Conservation (phyloP, 148 eudicot genomes). For the Rheum nobile region DNA sequence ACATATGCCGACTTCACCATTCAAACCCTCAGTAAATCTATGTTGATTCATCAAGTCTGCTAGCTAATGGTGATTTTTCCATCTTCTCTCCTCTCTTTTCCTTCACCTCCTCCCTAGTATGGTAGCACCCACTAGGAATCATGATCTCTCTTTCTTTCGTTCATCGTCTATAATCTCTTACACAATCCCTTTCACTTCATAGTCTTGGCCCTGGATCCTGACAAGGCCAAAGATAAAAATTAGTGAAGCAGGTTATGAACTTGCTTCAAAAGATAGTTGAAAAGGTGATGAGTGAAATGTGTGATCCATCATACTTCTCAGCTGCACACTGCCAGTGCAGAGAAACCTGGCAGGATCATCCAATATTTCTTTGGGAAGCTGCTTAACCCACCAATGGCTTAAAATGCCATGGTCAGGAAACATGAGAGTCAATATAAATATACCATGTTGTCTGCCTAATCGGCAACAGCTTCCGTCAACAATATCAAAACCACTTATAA, state of each 20-base stretch:
- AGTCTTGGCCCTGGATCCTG: not conserved
- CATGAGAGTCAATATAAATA: not conserved
- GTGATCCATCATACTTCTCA: slow-evolving; percentile 16
- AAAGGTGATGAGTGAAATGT: not conserved
- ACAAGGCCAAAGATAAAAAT: not conserved
- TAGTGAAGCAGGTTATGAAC: not conserved
- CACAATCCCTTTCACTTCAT: not conserved
- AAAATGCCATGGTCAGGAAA: slow-evolving; percentile 3
- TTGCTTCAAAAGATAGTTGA: not conserved
- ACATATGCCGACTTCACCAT: too few relatives aligned
- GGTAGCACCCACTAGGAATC: too few relatives aligned
- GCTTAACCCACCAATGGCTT: slow-evolving; percentile 11
- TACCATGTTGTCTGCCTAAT: not conserved
- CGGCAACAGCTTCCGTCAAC: slow-evolving; percentile 11
- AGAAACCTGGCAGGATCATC: slow-evolving; percentile 14
- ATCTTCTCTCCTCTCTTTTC: too few relatives aligned
- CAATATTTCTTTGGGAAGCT: slow-evolving; percentile 7
- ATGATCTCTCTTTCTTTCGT: too few relatives aligned
- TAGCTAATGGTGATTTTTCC: not conserved
- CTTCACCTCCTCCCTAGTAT: too few relatives aligned
- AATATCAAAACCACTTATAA: not conserved
- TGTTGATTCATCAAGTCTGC: not conserved
- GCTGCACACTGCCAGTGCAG: slow-evolving; percentile 16
- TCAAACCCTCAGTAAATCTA: too few relatives aligned
- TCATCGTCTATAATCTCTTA: too few relatives aligned